These are phyloP conservation scores for Ustulina deusta DNA, from an alignment of 2,329 filamentous ascomycete species.

Conservation along the genomic window DNA sequence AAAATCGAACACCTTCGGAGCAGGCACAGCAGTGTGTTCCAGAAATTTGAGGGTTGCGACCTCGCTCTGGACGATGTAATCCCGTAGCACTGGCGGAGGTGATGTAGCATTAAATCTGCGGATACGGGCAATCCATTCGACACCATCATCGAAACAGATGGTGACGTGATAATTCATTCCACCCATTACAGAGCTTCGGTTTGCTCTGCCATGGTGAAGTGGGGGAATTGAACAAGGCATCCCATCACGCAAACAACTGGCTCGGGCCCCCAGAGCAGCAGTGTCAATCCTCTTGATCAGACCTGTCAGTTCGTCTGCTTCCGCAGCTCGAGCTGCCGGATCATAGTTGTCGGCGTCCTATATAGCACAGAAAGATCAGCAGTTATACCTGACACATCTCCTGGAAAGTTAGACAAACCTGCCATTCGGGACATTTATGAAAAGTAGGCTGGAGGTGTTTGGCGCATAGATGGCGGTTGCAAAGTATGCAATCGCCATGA, in stretches of 20 bases:
- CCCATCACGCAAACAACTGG: conserved; percentile 53
- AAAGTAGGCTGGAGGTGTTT: conserved; percentile 50
- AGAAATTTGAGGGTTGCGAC: conserved; percentile 57
- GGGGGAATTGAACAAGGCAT: conserved; percentile 53
- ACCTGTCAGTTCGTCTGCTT: conserved; percentile 51
- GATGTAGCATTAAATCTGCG: conserved; percentile 56
- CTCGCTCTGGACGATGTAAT: conserved; percentile 56
- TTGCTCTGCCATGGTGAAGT: conserved; percentile 53
- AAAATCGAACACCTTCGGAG: conserved; percentile 55
- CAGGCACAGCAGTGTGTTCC: conserved; percentile 51
- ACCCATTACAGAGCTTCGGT: conserved; percentile 56
- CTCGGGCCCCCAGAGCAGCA: conserved; percentile 53
- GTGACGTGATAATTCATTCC: conserved; percentile 60
- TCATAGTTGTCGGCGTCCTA: conserved; percentile 55
- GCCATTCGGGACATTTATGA: conserved; percentile 54
- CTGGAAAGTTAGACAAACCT: conserved; percentile 48
- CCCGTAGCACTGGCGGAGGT: conserved; percentile 51
- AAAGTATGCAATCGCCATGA: background rate
- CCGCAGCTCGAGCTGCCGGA: conserved; percentile 51
- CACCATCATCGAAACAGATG: conserved; percentile 57
- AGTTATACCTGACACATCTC: background rate
- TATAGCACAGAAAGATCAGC: background rate
- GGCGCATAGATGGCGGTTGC: conserved; percentile 54
- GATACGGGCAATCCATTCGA: conserved; percentile 58
- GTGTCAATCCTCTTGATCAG: conserved; percentile 54